Conservation (phyloP, 139 green algal genomes). For the Zygnema circumcarinatum region DNA sequence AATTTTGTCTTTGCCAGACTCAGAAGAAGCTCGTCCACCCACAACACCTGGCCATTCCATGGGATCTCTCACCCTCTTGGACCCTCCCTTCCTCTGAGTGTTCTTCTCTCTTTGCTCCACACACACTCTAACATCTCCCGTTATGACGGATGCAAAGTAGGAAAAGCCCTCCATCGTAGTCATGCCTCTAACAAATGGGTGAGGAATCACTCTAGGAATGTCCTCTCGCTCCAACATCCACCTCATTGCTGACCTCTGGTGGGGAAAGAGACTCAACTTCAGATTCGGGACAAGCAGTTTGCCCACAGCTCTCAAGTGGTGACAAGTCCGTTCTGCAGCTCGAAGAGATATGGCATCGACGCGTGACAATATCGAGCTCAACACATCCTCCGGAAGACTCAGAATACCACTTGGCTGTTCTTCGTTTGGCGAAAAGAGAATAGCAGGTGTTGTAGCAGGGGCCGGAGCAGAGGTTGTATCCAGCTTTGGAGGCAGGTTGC, state of each 20-base stretch:
- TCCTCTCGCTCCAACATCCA: slow-evolving; percentile 69
- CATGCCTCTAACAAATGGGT: slow-evolving; percentile 27
- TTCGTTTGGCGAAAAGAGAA: background rate
- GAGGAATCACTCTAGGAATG: slow-evolving; percentile 9
- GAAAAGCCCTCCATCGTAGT: slow-evolving; percentile 49
- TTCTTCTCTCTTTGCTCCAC: background rate
- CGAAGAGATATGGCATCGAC: background rate
- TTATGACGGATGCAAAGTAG: background rate
- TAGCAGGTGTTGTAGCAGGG: background rate
- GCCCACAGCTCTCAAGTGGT: background rate
- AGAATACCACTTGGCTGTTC: background rate
- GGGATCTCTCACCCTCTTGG: slow-evolving; percentile 7
- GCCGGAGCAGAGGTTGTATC: too few relatives aligned
- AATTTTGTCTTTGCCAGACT: slow-evolving; percentile 1
- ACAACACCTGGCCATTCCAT: background rate
- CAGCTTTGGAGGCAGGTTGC: slow-evolving; percentile 20
- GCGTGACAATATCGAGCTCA: background rate
- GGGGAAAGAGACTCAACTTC: slow-evolving; percentile 39
- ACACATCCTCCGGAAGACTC: background rate
- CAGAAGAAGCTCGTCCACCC: background rate
- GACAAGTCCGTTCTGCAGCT: background rate
- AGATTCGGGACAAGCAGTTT: background rate
- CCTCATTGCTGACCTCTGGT: slow-evolving; percentile 46
- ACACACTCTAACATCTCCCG: slow-evolving; percentile 36
- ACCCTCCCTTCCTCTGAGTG: background rate